Evolutionary conservation across 805 yeast species (phyloP), one percentile per base, ranked within the genome.

Genomic region (Myxozyma lipomycoides): DNA sequence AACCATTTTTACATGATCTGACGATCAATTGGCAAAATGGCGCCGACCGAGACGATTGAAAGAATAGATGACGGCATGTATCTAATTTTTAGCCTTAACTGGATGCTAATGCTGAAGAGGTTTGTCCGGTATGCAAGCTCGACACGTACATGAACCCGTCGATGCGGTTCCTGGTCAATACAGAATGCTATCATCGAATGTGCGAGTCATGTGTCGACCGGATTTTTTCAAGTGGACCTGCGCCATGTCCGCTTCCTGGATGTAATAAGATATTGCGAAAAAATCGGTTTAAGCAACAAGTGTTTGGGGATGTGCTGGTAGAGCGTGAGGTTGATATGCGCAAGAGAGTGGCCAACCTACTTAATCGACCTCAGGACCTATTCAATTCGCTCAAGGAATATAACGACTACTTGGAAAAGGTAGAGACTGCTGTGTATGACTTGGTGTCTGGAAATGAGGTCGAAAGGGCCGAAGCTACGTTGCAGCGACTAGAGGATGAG

Each of bases 71-170:
- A 45, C 21, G 48, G 48, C 42, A 43, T 15, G 25, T 30, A 2
- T 19, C 22, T 25, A 5, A 9, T 15, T 23, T 17, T 7, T 46
- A 3, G 30, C 21, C 19, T 19, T 18, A 24, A 41, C 21, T 28
- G 32, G 7, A 28, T 12, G 7, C 7, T 9, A 7, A 12, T 28
- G 25, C 4, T 12, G 23, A 19, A 55, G 95, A 87, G 67, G 84
- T 90, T 81, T 93, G 99, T 74, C 98, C 98, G 26, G 88, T 93
- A 63, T 93, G 99, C 75, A 88, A 91, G 70, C 88, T 97, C 42
- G 96, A 91, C 69, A 74, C 90, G 66, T 93, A 93, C 67, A 75
- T 93, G 55, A 87, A 95, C 40, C 98, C 98, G 23, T 88, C 90
- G 61, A 85, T 93, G 83, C 81, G 78, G 59, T 91, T 93, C 65